phyloP scores from a whole-genome alignment of 495 filamentous ascomycete species.

The Melanomma pulvis-pyrius region DNA sequence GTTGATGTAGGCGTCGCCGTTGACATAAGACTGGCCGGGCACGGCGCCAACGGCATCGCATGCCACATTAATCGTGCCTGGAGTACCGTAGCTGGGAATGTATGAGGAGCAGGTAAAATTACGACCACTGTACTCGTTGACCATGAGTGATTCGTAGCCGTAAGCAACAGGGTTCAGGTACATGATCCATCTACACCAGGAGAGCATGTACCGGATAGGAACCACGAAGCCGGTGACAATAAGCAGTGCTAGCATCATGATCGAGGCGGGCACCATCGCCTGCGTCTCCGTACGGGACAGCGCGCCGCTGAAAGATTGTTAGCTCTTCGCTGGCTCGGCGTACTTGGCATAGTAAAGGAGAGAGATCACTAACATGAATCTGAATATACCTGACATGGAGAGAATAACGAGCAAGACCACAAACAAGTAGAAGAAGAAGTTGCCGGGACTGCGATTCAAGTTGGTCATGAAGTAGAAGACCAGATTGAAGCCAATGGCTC shows the following conservation, averaged over 20 bases:
- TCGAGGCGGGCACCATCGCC: conserved; percentile 78
- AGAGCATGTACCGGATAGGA: conserved; percentile 72
- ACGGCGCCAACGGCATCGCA: conserved; percentile 67
- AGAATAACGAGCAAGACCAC: conserved; percentile 49
- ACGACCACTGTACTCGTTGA: conserved; percentile 80
- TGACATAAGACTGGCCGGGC: conserved; percentile 57
- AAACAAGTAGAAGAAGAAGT: conserved; percentile 61
- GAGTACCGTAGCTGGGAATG: conserved; percentile 62
- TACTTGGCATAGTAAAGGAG: no score
- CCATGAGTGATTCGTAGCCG: conserved; percentile 83
- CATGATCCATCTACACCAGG: conserved; percentile 85
- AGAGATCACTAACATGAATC: no score
- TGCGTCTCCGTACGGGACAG: conserved; percentile 76
- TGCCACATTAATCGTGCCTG: conserved; percentile 49
- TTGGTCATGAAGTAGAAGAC: conserved; percentile 87
- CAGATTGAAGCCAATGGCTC: conserved; percentile 66
- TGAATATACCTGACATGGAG: conserved; percentile 57
- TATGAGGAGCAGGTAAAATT: conserved; percentile 64
- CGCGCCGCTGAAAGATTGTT: no score
- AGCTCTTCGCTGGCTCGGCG: no score
- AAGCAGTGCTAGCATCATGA: conserved; percentile 79
- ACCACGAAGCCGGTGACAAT: conserved; percentile 92
- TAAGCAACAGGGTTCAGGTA: conserved; percentile 86
- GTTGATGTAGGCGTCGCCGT: conserved; percentile 70
- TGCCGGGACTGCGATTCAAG: conserved; percentile 70